A percentile compares a stretch with the other conserved stretches of the same genome.
Evolutionary conservation across 2,329 filamentous ascomycete species (phyloP).

Genomic region (Chaetomiaceae sp.): DNA sequence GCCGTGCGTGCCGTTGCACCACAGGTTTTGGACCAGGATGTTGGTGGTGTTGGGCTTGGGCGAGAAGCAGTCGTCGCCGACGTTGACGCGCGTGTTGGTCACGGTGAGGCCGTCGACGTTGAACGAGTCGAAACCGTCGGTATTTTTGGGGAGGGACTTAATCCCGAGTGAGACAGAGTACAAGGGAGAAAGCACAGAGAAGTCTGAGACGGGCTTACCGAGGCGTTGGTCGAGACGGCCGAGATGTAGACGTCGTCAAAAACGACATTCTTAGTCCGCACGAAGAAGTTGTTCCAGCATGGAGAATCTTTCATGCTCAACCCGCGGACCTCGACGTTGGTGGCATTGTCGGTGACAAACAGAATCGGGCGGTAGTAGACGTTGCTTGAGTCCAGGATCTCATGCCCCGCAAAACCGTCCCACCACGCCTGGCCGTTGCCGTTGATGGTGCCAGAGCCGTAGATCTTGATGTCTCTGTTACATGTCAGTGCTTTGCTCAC

Average conservation of each 20-base stretch:
- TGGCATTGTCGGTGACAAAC: constrained; percentile 56
- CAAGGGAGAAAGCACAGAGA: constrained; percentile 3
- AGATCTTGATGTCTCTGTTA: constrained; percentile 50
- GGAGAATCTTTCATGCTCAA: constrained; percentile 56
- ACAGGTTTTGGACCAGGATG: constrained; percentile 52
- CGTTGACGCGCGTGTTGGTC: constrained; percentile 45
- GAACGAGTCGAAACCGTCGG: constrained; percentile 56
- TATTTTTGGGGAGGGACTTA: constrained; percentile 49
- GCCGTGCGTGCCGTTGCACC: constrained; percentile 54
- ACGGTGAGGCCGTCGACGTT: constrained; percentile 50
- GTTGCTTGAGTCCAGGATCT: constrained; percentile 48
- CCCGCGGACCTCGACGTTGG: constrained; percentile 50
- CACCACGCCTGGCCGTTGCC: constrained; percentile 46
- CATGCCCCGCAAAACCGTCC: constrained; percentile 36
- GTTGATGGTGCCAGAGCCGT: constrained; percentile 50
- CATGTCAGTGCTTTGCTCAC: background rate
- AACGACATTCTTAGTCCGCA: constrained; percentile 25
- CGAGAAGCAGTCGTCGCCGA: constrained; percentile 56
- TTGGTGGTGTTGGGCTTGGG: constrained; percentile 55
- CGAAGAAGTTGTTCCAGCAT: constrained; percentile 59
- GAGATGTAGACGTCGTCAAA: constrained; percentile 11
- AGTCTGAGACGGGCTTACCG: background rate
- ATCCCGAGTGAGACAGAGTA: too few relatives aligned
- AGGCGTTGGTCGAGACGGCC: constrained; percentile 5
- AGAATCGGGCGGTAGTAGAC: constrained; percentile 53